Evolutionary conservation across 2,329 filamentous ascomycete genomes (phyloP).

Genomic region (Penicillium decumbens): DNA sequence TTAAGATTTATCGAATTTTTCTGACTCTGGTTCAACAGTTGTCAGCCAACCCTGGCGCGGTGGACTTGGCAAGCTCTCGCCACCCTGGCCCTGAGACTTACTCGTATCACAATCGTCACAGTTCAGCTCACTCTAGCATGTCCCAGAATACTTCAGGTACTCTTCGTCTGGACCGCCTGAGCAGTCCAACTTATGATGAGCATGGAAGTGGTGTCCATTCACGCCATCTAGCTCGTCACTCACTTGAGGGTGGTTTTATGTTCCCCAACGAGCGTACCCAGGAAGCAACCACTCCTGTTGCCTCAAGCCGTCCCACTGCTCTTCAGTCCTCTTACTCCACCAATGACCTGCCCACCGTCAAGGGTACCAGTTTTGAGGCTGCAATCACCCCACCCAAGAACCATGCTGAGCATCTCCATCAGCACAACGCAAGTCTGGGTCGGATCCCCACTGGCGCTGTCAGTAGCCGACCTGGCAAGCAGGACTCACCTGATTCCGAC

Average conservation of each 20-base stretch:
- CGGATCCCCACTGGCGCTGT: slow-evolving; percentile 67
- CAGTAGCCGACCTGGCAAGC: slow-evolving; percentile 56
- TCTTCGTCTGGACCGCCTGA: slow-evolving; percentile 38
- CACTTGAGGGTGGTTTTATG: slow-evolving; percentile 41
- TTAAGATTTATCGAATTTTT: slow-evolving; percentile 16
- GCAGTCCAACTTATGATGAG: slow-evolving; percentile 30
- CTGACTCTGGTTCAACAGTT: slow-evolving; percentile 54
- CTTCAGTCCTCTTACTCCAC: slow-evolving; percentile 84
- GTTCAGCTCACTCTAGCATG: slow-evolving; percentile 58
- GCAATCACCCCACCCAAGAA: slow-evolving; percentile 51
- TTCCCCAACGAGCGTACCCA: slow-evolving; percentile 30
- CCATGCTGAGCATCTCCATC: slow-evolving; percentile 57
- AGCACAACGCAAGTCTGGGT: slow-evolving; percentile 77
- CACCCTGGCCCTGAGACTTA: slow-evolving; percentile 63
- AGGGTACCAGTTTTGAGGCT: slow-evolving; percentile 56
- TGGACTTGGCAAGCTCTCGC: slow-evolving; percentile 71
- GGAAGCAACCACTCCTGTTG: slow-evolving; percentile 24
- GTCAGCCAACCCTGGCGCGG: slow-evolving; percentile 72
- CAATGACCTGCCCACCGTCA: slow-evolving; percentile 81
- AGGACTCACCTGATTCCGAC: slow-evolving; percentile 42
- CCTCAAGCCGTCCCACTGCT: slow-evolving; percentile 40
- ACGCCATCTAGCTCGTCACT: slow-evolving; percentile 43
- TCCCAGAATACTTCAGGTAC: slow-evolving; percentile 50
- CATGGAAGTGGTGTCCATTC: slow-evolving; percentile 24
- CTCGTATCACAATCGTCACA: slow-evolving; percentile 63